Percentiles rank a stretch among this genome's conserved stretches.
Conservation (phyloP, 2,329 filamentous ascomycete species). For the Colletotrichum incanum region DNA sequence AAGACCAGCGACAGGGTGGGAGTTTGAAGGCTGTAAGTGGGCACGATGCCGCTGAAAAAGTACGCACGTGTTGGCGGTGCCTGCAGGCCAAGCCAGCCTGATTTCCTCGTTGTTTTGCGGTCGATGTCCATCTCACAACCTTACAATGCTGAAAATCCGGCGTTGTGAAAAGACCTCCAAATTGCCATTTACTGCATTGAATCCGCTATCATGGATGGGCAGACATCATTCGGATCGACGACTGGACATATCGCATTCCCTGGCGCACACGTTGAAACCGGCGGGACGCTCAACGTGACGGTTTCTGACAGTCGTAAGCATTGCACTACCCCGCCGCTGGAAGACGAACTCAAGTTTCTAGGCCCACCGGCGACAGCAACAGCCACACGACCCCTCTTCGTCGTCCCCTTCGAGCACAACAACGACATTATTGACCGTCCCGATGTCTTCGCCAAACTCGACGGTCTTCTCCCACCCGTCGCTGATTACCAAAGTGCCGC, state of each 20-base stretch:
- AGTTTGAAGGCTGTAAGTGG: neutral
- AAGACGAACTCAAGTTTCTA: neutral
- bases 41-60: neutral
- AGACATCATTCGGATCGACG: neutral
- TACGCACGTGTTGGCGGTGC: neutral
- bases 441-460: neutral
- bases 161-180: neutral
- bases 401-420: neutral
- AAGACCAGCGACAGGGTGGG: neutral
- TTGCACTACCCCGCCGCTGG: neutral
- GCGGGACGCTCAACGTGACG: slow-evolving; percentile 6
- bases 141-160: neutral
- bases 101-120: neutral
- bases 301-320: neutral
- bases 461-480: neutral
- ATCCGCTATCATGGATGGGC: neutral
- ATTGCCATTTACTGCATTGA: neutral
- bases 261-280: slow-evolving; percentile 9
- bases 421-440: neutral
- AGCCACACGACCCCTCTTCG: neutral
- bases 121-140: neutral
- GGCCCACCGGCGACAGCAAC: neutral
- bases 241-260: slow-evolving; percentile 4
- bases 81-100: neutral
- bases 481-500: neutral